Evolutionary conservation across 2,329 filamentous ascomycete species (phyloP), one percentile per base, ranked within the genome.

Genomic region (Nothomitra cinnamomea): DNA sequence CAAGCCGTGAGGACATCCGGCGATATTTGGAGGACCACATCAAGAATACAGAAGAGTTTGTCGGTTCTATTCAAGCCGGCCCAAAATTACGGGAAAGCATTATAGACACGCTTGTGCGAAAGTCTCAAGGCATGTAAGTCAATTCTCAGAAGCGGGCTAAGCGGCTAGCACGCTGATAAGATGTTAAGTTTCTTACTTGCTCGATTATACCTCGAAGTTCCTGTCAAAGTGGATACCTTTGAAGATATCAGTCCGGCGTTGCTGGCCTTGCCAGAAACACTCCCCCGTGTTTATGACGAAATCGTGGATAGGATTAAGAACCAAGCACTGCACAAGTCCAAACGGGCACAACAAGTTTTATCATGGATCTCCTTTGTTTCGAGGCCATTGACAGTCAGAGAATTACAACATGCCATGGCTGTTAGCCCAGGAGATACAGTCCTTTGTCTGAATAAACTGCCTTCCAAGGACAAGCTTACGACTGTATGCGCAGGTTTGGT

Each of bases 401-500:
- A 62, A 52, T 13, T 63, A 7, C 58, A 58, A 36, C 58, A 64
- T 56, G 60, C 60, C 2, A 38, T 60, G 25, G 58, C 55, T 6
- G 56, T 63, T 12, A 54, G 57, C 32, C 53, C 61, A 5, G 56
- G 61, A 38, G 52, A 56, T 28, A 52, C 56, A 10, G 56, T 56
- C n/a, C 40, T 64, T 12, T 51, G 57, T 24, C 56, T 60, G 21
- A 47, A 55, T 15, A 32, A 25, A 6, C 28, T 48, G 19, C 24
- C 43, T 24, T 15, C 19, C 43, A 13, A 48, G 22, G 57, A 58
- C 6, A 32, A 53, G 1, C 55, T 72, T 1, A 54, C 71, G 0
- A 66, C 66, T 2, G 60, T 62, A 1, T 74, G 70, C 54, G 65
- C 64, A 32, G 70, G 71, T 0, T 52, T 75, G 8, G 65, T 74